Evolutionary conservation across 108 stramenopile genomes (phyloP), one percentile per base, ranked within the genome.

Genomic region (Skeletonema costatum): DNA sequence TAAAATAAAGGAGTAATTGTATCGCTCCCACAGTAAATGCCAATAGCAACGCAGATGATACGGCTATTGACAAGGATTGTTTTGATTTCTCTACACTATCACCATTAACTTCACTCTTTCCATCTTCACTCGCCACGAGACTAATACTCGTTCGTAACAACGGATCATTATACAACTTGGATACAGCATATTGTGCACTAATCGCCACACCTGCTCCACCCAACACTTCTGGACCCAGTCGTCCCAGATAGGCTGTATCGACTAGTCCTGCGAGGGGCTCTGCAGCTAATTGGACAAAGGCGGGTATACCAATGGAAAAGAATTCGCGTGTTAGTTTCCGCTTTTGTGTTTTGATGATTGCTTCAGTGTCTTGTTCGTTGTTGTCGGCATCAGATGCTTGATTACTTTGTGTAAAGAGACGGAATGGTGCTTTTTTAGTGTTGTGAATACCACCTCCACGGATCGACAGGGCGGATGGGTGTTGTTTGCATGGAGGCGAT

Each of bases 121-220:
- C 92, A 86, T 89, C 90, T 73, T 92, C 82, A 60, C 88, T 84
- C 10, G 96, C 96, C 13, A 98, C 98, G 68, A 97, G 75, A 53
- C 90, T 93, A 39, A 95, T 97, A 56, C 85, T 85, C 12, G 96
- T 97, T 33, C 95, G 72, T n/a, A 97, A 65, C 44, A 97, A 70
- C 9, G 97, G 98, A 81, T 97, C 97, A 80, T 96, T 96, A 86
- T 95, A 95, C 32, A 97, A 78, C 71, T 97, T 97, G 2, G 87
- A 84, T 16, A 97, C 84, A 6, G 97, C 87, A 82, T 97, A 97
- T 62, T 96, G 96, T 8, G 93, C 96, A 14, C 89, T 86, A 38
- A 97, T 92, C n/a, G 97, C 94, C 9, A 97, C 94, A 10, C 97
- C 97, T 9, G 95, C 96, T 8, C 95, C 98, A 11, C 94, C 98